phyloP scores from a whole-genome alignment of 305 asterid genomes.

The Fraxinus nigra region DNA sequence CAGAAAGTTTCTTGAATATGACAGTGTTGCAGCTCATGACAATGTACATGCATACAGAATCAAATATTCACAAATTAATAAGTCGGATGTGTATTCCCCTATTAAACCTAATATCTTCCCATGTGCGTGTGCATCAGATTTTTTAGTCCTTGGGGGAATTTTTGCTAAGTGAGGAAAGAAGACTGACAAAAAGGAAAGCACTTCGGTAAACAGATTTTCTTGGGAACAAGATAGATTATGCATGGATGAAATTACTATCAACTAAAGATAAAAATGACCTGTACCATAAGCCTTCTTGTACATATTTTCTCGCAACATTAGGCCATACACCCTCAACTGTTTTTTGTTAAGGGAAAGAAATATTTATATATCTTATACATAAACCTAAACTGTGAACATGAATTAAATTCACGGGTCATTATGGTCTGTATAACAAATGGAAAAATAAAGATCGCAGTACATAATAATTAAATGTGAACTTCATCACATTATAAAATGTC shows the following conservation, averaged over 20 bases:
- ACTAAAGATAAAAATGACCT: neutral
- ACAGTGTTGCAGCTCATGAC: neutral
- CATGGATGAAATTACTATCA: neutral
- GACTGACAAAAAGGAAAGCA: neutral
- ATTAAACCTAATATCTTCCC: neutral
- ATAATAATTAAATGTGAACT: neutral
- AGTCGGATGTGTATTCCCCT: neutral
- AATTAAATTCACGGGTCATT: neutral
- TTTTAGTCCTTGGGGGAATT: neutral
- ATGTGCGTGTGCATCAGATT: neutral
- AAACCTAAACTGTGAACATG: neutral
- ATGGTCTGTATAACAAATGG: neutral
- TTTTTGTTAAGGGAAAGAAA: neutral
- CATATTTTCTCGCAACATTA: neutral
- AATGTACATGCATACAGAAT: neutral
- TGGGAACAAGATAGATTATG: neutral
- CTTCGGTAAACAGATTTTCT: neutral
- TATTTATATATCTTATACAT: neutral
- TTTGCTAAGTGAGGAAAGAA: neutral
- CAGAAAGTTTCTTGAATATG: slow-evolving; percentile 1
- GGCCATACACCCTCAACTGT: neutral
- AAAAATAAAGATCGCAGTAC: neutral
- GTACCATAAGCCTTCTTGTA: neutral
- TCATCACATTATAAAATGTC: neutral
- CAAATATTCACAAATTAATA: slow-evolving; percentile 6